A percentile compares a stretch with the other conserved stretches of the same genome.
Conservation (phyloP, 805 yeast species). For the Pichia nakasei region DNA sequence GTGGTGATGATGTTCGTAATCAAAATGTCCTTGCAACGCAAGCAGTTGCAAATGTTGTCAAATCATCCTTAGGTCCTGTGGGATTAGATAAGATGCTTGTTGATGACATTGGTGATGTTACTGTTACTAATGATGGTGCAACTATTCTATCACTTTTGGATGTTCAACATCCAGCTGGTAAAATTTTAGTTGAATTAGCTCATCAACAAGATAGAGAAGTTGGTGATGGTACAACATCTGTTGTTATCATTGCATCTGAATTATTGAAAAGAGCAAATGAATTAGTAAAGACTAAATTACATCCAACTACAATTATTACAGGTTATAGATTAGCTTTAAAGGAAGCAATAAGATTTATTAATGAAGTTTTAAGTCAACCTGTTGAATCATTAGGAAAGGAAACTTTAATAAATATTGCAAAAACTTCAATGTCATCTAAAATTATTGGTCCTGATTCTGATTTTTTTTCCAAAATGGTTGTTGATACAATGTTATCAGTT, state of each 20-base stretch:
- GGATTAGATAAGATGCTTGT: constrained; percentile 98
- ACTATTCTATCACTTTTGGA: constrained; percentile 84
- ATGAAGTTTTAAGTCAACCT: constrained; percentile 72
- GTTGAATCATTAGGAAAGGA: constrained; percentile 78
- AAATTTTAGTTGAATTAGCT: constrained; percentile 91
- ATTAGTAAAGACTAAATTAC: constrained; percentile 84
- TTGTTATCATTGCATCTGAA: constrained; percentile 92
- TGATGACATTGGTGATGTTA: constrained; percentile 98
- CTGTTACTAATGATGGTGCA: constrained; percentile 98
- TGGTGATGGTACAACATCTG: constrained; percentile 89
- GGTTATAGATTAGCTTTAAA: constrained; percentile 91
- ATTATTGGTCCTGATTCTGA: constrained; percentile 91
- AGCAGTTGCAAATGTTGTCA: constrained; percentile 75
- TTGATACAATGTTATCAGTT: constrained; percentile 91
- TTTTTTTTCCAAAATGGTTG: constrained; percentile 83
- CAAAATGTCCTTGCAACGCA: constrained; percentile 94
- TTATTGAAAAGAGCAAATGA: constrained; percentile 88
- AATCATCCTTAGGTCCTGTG: constrained; percentile 94
- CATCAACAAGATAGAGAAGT: constrained; percentile 99
- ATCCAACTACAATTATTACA: constrained; percentile 95
- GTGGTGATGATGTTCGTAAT: constrained; percentile 94
- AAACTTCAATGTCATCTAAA: constrained; percentile 94
- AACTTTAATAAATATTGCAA: constrained; percentile 82
- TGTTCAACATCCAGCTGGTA: constrained; percentile 98
- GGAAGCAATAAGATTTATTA: constrained; percentile 82